These are phyloP conservation scores for Glycyrrhiza uralensis DNA, from an alignment of 306 rosid species.

Conservation along the genomic window DNA sequence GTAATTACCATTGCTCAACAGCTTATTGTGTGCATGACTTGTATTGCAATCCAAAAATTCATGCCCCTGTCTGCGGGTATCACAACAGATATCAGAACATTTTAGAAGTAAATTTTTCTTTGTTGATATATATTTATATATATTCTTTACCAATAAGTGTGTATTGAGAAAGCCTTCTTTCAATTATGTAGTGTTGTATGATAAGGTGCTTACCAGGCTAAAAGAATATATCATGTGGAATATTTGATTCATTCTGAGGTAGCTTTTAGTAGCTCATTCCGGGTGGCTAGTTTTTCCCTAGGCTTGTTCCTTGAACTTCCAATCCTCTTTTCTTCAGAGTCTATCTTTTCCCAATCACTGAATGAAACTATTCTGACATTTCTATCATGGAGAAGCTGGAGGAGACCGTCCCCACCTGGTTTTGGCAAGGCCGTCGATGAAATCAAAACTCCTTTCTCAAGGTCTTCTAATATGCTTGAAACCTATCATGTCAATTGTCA, in stretches of 20 bases:
- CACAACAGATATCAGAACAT: background rate
- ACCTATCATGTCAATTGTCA: constrained; percentile 51
- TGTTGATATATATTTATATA: background rate
- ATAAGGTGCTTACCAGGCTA: constrained; percentile 10
- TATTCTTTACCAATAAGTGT: background rate
- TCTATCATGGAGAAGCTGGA: constrained; percentile 51
- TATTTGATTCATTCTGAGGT: constrained; percentile 30
- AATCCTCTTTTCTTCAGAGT: constrained; percentile 65
- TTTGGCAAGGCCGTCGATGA: constrained; percentile 39
- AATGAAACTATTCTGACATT: constrained; percentile 55
- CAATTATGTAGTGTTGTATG: background rate
- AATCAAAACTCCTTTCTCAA: constrained; percentile 43
- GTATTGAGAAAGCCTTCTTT: constrained; percentile 7
- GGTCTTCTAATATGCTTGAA: constrained; percentile 72
- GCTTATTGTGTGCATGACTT: background rate
- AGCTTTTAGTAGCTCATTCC: constrained; percentile 60
- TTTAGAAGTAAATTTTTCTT: background rate
- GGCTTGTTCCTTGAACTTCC: constrained; percentile 65
- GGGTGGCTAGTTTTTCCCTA: constrained; percentile 63
- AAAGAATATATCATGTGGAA: constrained; percentile 19
- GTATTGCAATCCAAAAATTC: background rate
- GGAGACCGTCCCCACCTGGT: constrained; percentile 73
- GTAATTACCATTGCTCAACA: constrained; percentile 9
- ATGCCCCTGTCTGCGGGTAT: background rate
- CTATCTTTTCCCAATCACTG: constrained; percentile 74